Conservation (phyloP, 441 rosid genomes). For the Euphorbia celastroides region DNA sequence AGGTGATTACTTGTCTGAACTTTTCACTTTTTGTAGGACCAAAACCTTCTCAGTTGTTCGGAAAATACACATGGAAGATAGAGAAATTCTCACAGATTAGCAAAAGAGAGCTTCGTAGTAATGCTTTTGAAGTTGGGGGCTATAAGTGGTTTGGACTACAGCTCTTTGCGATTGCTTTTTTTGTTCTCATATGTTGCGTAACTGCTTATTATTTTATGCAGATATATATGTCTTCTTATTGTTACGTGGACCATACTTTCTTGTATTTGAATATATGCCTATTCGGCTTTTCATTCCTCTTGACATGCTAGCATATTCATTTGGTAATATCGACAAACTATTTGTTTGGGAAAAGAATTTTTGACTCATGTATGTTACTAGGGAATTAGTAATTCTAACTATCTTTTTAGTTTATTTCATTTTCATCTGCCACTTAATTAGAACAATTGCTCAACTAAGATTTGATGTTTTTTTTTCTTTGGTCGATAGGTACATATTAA, state of each 20-base stretch:
- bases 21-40: constrained; percentile 40
- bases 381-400: not conserved
- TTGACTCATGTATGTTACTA: not conserved
- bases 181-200: not conserved
- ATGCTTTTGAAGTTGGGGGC: constrained; percentile 83
- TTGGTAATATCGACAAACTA: not conserved
- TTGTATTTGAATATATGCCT: not conserved
- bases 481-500: constrained; percentile 81
- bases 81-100: constrained; percentile 76
- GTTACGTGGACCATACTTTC: not conserved
- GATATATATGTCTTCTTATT: not conserved
- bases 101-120: constrained; percentile 74
- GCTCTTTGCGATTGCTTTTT: not conserved
- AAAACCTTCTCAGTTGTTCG: constrained; percentile 73
- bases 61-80: constrained; percentile 82
- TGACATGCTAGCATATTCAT: not conserved
- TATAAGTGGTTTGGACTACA: constrained; percentile 67
- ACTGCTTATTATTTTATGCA: not conserved
- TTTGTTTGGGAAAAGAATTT: not conserved
- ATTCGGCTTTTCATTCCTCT: not conserved
- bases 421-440: too few relatives aligned
- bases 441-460: constrained; percentile 9
- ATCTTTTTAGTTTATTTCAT: not conserved
- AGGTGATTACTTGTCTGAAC: not conserved
- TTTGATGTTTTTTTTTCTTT: constrained; percentile 11